Evolutionary conservation across 1,139 yeast species (phyloP), one percentile per base, ranked within the genome.

Genomic region (Blastobotrys arbuscula): DNA sequence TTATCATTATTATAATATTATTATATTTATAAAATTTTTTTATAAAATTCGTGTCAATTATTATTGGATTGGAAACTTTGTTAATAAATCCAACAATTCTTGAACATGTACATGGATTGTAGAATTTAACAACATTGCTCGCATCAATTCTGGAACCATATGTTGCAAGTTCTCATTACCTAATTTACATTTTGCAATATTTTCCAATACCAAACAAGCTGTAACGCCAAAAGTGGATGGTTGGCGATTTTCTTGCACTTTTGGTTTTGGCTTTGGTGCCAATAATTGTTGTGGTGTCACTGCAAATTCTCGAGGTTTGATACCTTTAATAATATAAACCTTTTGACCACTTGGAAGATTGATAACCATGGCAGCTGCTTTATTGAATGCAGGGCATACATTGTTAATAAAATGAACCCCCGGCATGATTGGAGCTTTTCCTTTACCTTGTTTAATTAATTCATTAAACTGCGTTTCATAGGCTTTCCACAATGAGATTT

Each of bases 321-420:
- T 87, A 9, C 98, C 98, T 67, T 86, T 86, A 59, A 92, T 90
- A 44, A 92, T 88, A 61, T 92, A 92, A 65, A 84, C 84, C 61
- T 87, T 82, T 57, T 79, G 77, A 8, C 82, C 83, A 31, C 77
- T 77, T 1, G 76, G 74, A 13, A 60, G 54, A 31, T 73, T 65
- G 51, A 90, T 80, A 16, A 92, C 97, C 90, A 89, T 89, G 1
- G 98, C 97, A 50, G 88, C 86, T 1, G 96, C 88, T 58, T 82
- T 79, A n/a, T 88, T 84, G 65, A 90, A 90, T 0, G 97, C 96
- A 51, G 81, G 80, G 23, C 92, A 83, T 13, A 92, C 97, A 63
- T 92, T 92, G 62, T 90, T 89, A 63, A 92, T 92, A 63, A 92
- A 92, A 58, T 92, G 97, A 18, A 94, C 97, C 0, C 98, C 98